phyloP scores from a whole-genome alignment of 2,329 filamentous ascomycete genomes.

The Alternaria tenuissima region DNA sequence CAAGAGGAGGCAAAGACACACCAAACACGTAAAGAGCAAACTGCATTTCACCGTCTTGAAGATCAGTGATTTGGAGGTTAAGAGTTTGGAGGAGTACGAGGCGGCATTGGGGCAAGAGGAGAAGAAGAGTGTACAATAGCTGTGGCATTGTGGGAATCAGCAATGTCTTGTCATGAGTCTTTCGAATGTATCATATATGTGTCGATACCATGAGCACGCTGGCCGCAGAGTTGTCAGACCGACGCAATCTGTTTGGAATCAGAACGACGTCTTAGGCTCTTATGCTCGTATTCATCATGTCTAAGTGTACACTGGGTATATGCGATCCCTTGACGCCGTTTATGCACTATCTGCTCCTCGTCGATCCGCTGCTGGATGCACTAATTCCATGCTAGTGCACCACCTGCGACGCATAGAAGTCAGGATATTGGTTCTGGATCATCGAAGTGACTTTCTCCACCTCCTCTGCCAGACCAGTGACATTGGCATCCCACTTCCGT shows the following conservation, averaged over 20 bases:
- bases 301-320: constrained; percentile 15
- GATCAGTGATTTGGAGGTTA: constrained; percentile 81
- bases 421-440: constrained; percentile 80
- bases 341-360: constrained; percentile 4
- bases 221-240: neutral
- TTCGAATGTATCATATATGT: constrained; percentile 28
- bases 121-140: constrained; percentile 12
- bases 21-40: constrained; percentile 85
- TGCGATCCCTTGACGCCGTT: constrained; percentile 9
- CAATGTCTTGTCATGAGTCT: neutral
- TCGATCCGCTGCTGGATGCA: neutral
- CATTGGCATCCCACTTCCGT: constrained; percentile 87
- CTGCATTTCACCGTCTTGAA: constrained; percentile 86
- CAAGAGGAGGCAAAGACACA: constrained; percentile 71
- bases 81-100: constrained; percentile 63
- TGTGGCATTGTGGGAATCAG: neutral
- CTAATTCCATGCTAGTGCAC: constrained; percentile 33
- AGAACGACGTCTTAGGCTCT: neutral
- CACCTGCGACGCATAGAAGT: constrained; percentile 57
- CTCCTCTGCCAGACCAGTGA: constrained; percentile 85
- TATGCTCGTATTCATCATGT: constrained; percentile 7
- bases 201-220: constrained; percentile 11
- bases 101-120: constrained; percentile 36
- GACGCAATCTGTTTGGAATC: neutral
- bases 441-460: constrained; percentile 86